Percentiles rank a stretch among this genome's conserved stretches.
phyloP scores from a whole-genome alignment of 208 protist genomes.

The Crithidia brevicula region DNA sequence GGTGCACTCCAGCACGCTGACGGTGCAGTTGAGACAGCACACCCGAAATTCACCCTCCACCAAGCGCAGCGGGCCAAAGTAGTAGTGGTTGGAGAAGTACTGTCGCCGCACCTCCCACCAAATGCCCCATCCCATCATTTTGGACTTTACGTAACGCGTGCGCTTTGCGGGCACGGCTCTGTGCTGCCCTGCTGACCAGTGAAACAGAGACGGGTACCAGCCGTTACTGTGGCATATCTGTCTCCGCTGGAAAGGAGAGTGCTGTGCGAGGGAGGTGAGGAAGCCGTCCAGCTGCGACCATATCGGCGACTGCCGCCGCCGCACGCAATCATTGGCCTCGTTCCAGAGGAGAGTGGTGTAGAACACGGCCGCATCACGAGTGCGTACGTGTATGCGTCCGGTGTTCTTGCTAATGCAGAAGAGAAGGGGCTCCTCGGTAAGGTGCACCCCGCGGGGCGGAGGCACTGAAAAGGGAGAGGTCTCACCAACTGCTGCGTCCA shows the following conservation, averaged over 20 bases:
- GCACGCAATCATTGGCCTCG: slow-evolving; percentile 51
- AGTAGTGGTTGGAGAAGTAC: slow-evolving; percentile 35
- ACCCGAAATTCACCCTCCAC: slow-evolving; percentile 5
- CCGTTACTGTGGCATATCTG: slow-evolving; percentile 25
- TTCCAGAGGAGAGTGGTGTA: slow-evolving; percentile 52
- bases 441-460: not conserved
- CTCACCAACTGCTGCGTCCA: not conserved
- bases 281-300: slow-evolving; percentile 67
- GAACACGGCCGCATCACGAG: slow-evolving; percentile 2
- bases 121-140: slow-evolving; percentile 50
- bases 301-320: slow-evolving; percentile 37
- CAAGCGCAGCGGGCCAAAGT: slow-evolving; percentile 33
- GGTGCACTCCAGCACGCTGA: slow-evolving; percentile 15
- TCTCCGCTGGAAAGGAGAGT: slow-evolving; percentile 42
- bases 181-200: slow-evolving; percentile 1
- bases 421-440: slow-evolving; percentile 20
- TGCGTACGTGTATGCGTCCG: slow-evolving; percentile 66
- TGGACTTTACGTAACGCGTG: slow-evolving; percentile 26
- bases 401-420: slow-evolving; percentile 75
- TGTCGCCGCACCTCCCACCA: slow-evolving; percentile 55
- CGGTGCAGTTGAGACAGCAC: slow-evolving; percentile 43
- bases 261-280: slow-evolving; percentile 35
- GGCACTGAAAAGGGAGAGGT: not conserved
- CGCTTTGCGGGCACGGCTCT: not conserved
- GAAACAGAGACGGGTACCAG: slow-evolving; percentile 42